Percentiles rank a stretch among this genome's conserved stretches.
phyloP scores from a whole-genome alignment of 768 basidiomycete species.

The Agrocybe pediades region DNA sequence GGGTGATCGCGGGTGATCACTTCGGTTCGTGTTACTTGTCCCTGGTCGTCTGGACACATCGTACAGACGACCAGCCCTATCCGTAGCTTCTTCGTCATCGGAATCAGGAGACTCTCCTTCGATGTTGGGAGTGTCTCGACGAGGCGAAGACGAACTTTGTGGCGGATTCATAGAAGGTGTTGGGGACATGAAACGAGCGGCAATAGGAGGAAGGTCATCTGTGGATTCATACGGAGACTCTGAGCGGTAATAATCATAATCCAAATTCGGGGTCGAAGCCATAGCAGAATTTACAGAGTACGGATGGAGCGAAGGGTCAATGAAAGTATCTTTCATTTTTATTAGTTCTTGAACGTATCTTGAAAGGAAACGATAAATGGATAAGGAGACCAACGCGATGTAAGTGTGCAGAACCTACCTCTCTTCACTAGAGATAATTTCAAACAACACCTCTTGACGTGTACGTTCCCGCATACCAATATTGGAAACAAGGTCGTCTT shows the following conservation, averaged over 20 bases:
- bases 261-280: slow-evolving; percentile 58
- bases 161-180: slow-evolving; percentile 43
- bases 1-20: slow-evolving; percentile 76
- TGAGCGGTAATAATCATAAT: slow-evolving; percentile 71
- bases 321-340: slow-evolving; percentile 93
- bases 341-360: slow-evolving; percentile 92
- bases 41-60: slow-evolving; percentile 32
- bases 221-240: slow-evolving; percentile 73
- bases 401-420: slow-evolving; percentile 57
- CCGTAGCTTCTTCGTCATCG: slow-evolving; percentile 67
- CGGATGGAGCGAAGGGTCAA: slow-evolving; percentile 87
- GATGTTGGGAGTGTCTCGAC: slow-evolving; percentile 63
- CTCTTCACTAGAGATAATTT: slow-evolving; percentile 96
- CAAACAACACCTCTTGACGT: slow-evolving; percentile 94
- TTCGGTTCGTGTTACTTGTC: slow-evolving; percentile 42
- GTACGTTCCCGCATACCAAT: slow-evolving; percentile 93
- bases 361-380: slow-evolving; percentile 15
- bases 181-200: slow-evolving; percentile 88
- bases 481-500: slow-evolving; percentile 91
- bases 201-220: slow-evolving; percentile 83
- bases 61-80: slow-evolving; percentile 51
- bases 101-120: slow-evolving; percentile 72
- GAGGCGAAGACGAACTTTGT: slow-evolving; percentile 34
- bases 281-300: slow-evolving; percentile 51
- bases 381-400: slow-evolving; percentile 4